Base-by-base conservation (phyloP, 495 filamentous ascomycete species). In the Jackrogersella multiformis region DNA sequence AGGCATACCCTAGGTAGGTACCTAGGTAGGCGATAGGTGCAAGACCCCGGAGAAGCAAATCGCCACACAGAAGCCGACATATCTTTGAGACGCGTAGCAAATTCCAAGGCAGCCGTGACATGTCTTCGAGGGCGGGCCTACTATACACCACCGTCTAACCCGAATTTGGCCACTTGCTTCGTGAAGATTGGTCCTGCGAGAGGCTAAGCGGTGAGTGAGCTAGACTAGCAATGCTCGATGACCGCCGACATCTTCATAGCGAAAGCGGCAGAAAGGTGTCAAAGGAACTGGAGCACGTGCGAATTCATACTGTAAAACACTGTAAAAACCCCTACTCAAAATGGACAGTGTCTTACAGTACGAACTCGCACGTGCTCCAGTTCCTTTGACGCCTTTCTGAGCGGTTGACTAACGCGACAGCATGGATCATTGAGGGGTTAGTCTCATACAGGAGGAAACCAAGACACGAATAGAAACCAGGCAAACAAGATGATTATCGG, bases 31-130 rank as follows among this genome's bases (percentile, higher is more conserved):
- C n/a, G n/a, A 49, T 32, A 26, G 5, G 26, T 34, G 45, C 32
- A 10, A 49, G 45, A 49, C 45, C 45, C 8, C 1, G 24, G 41
- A 64, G 15, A 59, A 66, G 46, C 30, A 66, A 54, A 48, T 23
- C n/a, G 10, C 16, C 5, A 28, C 30, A 26, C n/a, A 49, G 5
- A 18, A 16, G 49, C 44, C 21, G 28, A 48, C n/a, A n/a, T 28
- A 38, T 38, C 41, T 12, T 42, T 34, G 20, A 45, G 23, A 41
- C 13, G 41, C 18, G 23, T 44, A 49, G 20, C 15, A 42, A 16
- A 32, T 21, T 23, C 15, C 23, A 38, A 15, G 18, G 18, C 10
- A 20, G 13, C 26, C 30, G 24, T 30, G 5, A 52, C 32, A 39
- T 53, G 39, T 35, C 28, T 39, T 58, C 45, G 16, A n/a, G 20